These are phyloP conservation scores for Wakefieldia striispora DNA, from an alignment of 768 basidiomycete genomes.

Conservation along the genomic window DNA sequence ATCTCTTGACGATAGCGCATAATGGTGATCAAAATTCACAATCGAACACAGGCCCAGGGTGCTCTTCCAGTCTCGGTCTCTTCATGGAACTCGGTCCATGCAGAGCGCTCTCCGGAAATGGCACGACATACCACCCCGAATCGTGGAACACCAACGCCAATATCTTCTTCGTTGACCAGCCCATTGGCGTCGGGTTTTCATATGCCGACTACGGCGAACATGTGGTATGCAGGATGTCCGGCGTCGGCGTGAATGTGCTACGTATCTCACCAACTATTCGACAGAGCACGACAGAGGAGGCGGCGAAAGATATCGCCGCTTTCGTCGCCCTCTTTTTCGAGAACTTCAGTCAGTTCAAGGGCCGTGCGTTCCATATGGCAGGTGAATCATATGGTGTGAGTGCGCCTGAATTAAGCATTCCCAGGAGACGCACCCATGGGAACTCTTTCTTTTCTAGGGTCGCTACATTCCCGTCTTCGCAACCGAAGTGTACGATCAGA, in stretches of 20 bases:
- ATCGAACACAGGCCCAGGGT: constrained; percentile 40
- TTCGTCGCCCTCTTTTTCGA: constrained; percentile 76
- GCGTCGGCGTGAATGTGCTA: neutral
- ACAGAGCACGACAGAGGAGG: constrained; percentile 63
- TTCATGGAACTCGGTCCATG: constrained; percentile 81
- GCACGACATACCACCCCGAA: constrained; percentile 53
- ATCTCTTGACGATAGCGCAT: too few species aligned
- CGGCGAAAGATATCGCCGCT: constrained; percentile 66
- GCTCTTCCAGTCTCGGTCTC: constrained; percentile 59
- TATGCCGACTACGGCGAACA: constrained; percentile 43
- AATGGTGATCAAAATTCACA: too few species aligned
- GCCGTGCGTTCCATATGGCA: constrained; percentile 59
- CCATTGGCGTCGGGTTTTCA: constrained; percentile 45
- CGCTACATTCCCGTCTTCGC: constrained; percentile 53
- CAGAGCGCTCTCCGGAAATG: constrained; percentile 49
- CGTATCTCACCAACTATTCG: neutral
- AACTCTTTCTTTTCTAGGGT: constrained; percentile 34
- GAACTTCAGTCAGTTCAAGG: constrained; percentile 68
- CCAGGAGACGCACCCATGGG: neutral
- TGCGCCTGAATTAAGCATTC: neutral
- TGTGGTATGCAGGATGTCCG: constrained; percentile 31
- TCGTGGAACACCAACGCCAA: constrained; percentile 68
- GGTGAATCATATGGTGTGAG: constrained; percentile 55
- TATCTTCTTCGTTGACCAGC: constrained; percentile 47
- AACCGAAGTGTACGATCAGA: constrained; percentile 48